Evolutionary conservation across 2,329 filamentous ascomycete genomes (phyloP).

Genomic region (Fusarium denticulatum): DNA sequence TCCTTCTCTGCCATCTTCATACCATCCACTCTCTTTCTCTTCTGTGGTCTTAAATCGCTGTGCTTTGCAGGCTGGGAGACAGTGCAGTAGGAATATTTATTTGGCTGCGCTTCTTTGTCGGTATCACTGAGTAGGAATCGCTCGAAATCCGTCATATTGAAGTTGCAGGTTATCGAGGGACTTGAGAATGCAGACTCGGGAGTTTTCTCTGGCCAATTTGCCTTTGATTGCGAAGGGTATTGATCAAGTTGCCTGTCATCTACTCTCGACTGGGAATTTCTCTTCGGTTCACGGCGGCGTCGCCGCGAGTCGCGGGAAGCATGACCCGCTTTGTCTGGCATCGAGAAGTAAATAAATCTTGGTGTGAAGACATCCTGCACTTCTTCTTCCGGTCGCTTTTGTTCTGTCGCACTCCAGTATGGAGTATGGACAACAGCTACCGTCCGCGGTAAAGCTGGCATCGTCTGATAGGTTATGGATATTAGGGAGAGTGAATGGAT

Average conservation of each 20-base stretch:
- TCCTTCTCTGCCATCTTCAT: neutral
- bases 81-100: neutral
- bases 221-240: neutral
- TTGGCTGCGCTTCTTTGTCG: rapidly evolving
- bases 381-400: neutral
- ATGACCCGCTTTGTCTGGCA: rapidly evolving
- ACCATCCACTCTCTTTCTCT: neutral
- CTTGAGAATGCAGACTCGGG: neutral
- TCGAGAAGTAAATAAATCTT: neutral
- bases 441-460: neutral
- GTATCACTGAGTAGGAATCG: neutral
- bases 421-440: neutral
- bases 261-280: neutral
- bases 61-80: too few relatives aligned
- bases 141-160: neutral
- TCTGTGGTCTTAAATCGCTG: neutral
- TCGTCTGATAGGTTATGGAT: rapidly evolving
- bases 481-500: rapidly evolving
- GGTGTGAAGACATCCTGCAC: rapidly evolving
- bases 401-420: rapidly evolving
- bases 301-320: rapidly evolving
- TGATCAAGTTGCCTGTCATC: rapidly evolving
- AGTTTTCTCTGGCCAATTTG: rapidly evolving
- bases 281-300: neutral
- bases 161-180: neutral